Conservation (phyloP, 1,284 basidiomycete species). For the Boletellus sp. region DNA sequence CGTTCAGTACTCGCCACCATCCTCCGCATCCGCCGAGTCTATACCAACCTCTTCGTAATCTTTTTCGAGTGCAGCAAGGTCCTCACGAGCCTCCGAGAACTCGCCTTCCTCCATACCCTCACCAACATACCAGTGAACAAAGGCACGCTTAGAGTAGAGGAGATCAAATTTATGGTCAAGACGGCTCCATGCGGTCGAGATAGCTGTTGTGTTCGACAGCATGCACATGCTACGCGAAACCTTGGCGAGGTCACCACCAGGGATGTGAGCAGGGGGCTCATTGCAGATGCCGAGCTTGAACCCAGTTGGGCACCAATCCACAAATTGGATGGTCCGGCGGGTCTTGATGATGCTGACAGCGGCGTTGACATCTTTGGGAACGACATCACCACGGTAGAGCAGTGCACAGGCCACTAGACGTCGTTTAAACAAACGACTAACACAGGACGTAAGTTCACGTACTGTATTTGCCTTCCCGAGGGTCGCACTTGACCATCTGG, state of each 20-base stretch:
- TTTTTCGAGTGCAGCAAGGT: constrained; percentile 95
- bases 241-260: constrained; percentile 84
- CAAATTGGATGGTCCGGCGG: constrained; percentile 78
- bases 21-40: constrained; percentile 83
- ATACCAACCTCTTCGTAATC: constrained; percentile 95
- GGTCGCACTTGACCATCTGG: constrained; percentile 88
- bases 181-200: constrained; percentile 85
- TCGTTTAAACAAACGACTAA: constrained; percentile 7
- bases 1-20: constrained; percentile 70
- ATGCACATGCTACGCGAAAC: constrained; percentile 87
- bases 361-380: constrained; percentile 87
- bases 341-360: constrained; percentile 86
- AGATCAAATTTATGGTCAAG: constrained; percentile 96
- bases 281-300: constrained; percentile 92
- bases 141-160: constrained; percentile 88
- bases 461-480: constrained; percentile 84
- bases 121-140: constrained; percentile 93
- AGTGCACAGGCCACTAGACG: constrained; percentile 66
- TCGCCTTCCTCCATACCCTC: constrained; percentile 99
- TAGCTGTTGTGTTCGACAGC: constrained; percentile 85
- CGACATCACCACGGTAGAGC: constrained; percentile 84
- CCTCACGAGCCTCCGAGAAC: constrained; percentile 96
- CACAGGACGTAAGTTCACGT: constrained; percentile 27
- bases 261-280: constrained; percentile 81
- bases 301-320: constrained; percentile 90